Evolutionary conservation across 495 filamentous ascomycete genomes (phyloP), one percentile per base, ranked within the genome.

Genomic region (Rhypophila decipiens): DNA sequence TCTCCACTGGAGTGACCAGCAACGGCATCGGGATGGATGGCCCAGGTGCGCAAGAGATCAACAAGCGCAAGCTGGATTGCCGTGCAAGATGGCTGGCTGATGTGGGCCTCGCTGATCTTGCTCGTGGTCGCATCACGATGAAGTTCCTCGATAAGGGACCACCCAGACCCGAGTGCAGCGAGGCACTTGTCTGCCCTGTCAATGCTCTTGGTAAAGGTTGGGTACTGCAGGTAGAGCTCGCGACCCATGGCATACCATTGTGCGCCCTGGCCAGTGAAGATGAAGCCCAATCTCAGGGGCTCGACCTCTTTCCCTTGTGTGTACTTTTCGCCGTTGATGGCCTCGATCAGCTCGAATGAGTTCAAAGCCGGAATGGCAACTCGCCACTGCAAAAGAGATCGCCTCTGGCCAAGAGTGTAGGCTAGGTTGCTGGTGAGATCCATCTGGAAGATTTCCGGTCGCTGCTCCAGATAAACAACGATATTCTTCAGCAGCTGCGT

Each of bases 1-100:
- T 84, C 80, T 5, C 80, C 80, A 51, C 74, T 79, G 9, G 80
- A 84, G 50, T 84, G 80, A 4, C 80, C 80, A 9, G 77, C 69
- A 2, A 82, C 78, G 24, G 69, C 67, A 8, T 59, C 59, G 1
- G 78, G 78, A 1, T 49, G 57, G 17, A 84, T 65, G 17, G 72
- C 69, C 75, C 77, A 80, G 15, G 63, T 67, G 18, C 56, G 50
- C 5, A 84, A 57, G 13, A 84, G 51, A 29, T 78, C 69, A 0
- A 80, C 75, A 12, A 85, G 55, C 4, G 71, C 71, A 18, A 77
- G 56, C 47, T 78, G 74, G 12, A 78, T 41, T 7, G 69, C 68
- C 9, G 71, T 75, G 47, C 71, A 80, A 27, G 69, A 51, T 11
- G 73, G 64, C 53, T 77, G 74, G 22, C 68, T 69, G 41, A 72